Conservation (phyloP, 2,329 filamentous ascomycete genomes). For the Aureobasidium subglaciale region DNA sequence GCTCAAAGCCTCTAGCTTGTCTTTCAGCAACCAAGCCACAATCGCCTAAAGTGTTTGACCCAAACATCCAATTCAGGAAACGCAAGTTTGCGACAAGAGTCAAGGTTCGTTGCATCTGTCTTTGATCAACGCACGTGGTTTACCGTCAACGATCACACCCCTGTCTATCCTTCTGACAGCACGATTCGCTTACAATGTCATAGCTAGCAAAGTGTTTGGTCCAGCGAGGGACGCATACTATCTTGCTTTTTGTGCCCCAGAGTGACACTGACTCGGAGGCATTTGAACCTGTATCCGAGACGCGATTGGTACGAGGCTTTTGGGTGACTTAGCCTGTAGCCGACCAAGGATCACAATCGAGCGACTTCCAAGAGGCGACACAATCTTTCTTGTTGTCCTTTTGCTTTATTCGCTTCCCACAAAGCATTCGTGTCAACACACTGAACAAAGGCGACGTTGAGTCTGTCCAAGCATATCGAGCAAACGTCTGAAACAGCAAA, state of each 20-base stretch:
- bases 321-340: conserved; percentile 3
- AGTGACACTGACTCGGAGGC: conserved; percentile 13
- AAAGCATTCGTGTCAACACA: not conserved
- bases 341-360: not conserved
- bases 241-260: conserved; percentile 15
- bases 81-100: not conserved
- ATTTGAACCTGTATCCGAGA: conserved; percentile 10
- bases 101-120: conserved; percentile 12
- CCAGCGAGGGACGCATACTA: conserved; percentile 7
- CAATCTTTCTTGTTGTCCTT: conserved; percentile 2
- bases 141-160: not conserved
- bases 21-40: conserved; percentile 9
- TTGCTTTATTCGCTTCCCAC: conserved; percentile 5
- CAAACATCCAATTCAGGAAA: not conserved
- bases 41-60: not conserved
- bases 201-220: conserved; percentile 12
- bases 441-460: conserved; percentile 1
- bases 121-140: conserved; percentile 10
- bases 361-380: conserved; percentile 6
- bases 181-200: conserved; percentile 3
- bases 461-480: not conserved
- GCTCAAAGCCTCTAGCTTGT: not conserved
- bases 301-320: conserved; percentile 9
- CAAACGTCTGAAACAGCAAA: conserved; percentile 18
- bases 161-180: not conserved